Percentiles rank a stretch among this genome's conserved stretches.
Evolutionary conservation across 257 asterid genomes (phyloP).

Genomic region (Handroanthus guayacan): DNA sequence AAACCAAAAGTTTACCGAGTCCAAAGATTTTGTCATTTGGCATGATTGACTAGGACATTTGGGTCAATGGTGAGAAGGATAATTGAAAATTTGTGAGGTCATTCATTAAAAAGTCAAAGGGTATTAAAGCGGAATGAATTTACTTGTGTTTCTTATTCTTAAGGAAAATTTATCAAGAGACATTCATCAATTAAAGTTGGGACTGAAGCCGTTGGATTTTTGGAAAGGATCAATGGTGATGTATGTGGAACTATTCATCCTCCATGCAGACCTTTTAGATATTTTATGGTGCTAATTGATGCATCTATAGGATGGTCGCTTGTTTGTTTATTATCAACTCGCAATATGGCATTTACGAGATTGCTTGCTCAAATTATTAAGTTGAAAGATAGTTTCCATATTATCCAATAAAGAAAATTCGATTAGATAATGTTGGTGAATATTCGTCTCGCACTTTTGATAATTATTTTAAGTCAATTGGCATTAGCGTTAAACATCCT

Average conservation of each 20-base stretch:
- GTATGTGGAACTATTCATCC: too few relatives aligned
- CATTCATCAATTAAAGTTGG: neutral
- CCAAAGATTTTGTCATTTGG: too few relatives aligned
- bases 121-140: too few relatives aligned
- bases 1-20: too few relatives aligned
- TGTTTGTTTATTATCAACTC: neutral
- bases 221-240: neutral
- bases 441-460: too few relatives aligned
- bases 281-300: neutral
- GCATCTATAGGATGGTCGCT: neutral
- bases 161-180: neutral
- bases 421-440: too few relatives aligned
- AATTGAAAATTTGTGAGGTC: neutral
- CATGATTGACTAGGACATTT: too few relatives aligned
- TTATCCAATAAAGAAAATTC: neutral
- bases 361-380: neutral
- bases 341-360: neutral
- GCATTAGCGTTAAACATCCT: too few relatives aligned
- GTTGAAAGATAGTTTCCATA: neutral
- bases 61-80: too few relatives aligned
- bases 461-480: too few relatives aligned
- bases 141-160: neutral
- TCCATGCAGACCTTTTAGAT: neutral
- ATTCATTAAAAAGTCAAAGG: neutral
- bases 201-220: neutral